A percentile compares a stretch with the other conserved stretches of the same genome.
These are phyloP conservation scores for Helianthus tuberosus DNA, from an alignment of 129 eudicot genomes.

Conservation along the genomic window DNA sequence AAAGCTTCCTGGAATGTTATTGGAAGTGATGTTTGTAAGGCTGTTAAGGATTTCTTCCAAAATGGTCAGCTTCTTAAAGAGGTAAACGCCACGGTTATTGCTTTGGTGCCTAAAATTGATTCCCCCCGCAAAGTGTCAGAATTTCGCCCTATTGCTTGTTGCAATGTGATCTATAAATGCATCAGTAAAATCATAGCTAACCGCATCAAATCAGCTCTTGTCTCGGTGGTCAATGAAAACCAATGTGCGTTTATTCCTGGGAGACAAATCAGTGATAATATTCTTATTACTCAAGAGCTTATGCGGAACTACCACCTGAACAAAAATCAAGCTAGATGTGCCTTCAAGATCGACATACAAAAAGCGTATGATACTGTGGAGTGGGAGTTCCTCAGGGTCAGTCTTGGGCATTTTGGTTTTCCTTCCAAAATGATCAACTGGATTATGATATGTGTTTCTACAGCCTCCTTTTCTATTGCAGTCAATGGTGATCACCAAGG, in stretches of 20 bases:
- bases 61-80: background rate
- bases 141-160: background rate
- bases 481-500: too few relatives aligned
- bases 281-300: background rate
- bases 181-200: too few relatives aligned
- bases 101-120: background rate
- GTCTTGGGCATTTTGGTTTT: background rate
- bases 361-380: background rate
- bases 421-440: background rate
- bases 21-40: background rate
- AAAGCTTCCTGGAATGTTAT: background rate
- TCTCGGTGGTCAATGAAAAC: too few relatives aligned
- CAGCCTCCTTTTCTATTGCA: too few relatives aligned
- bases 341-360: background rate
- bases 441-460: too few relatives aligned
- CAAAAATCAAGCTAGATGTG: background rate
- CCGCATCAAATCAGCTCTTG: too few relatives aligned
- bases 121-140: background rate
- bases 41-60: background rate
- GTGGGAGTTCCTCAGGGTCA: background rate
- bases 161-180: background rate
- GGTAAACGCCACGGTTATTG: background rate
- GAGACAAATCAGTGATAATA: too few relatives aligned
- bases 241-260: too few relatives aligned
- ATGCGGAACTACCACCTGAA: background rate